Base-by-base conservation (phyloP, 2,329 filamentous ascomycete genomes). In the Penicillium brevicompactum region DNA sequence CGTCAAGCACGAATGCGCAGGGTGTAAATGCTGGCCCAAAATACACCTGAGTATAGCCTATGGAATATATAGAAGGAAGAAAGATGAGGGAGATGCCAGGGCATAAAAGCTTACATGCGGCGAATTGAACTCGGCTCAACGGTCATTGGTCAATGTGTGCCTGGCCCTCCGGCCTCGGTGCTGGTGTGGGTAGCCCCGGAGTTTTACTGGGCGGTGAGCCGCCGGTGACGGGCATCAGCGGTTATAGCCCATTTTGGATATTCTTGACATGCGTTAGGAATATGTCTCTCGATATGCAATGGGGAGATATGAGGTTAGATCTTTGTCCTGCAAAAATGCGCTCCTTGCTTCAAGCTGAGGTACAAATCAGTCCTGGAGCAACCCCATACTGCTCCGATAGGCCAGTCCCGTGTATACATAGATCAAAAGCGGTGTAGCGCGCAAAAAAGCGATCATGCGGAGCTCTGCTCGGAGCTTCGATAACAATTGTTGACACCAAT, bases 61-160 rank as follows among this genome's bases (percentile, higher is more conserved):
- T 37, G 6, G 13, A 37, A 37, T 37, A n/a, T 37, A n/a, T 7
- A 37, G 13, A 37, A 13, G 13, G 14, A 37, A n/a, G 13, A 37
- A n/a, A n/a, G 34, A 37, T 37, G 34, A n/a, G 34, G n/a, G n/a
- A 37, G 34, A n/a, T 6, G n/a, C 34, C n/a, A n/a, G 31, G 31
- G 34, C 52, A 53, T 41, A 52, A 64, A 65, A 63, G 62, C 62
- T 65, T 65, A 65, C 58, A 46, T 55, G 49, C 59, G 57, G 58
- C 60, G 49, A 58, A 61, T 38, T 46, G 32, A 18, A 57, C 34
- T 46, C 38, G 43, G 44, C 13, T 49, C 42, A 37, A 21, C 30
- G 10, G 6, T 53, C 30, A 65, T 60, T 60, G 58, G 57, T 24
- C 55, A 57, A 57, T 56, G 32, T 34, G 18, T 16, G 32, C 54